Evolutionary conservation across 176 grass and related monocot genomes (phyloP).

Genomic region (Puya raimondii): DNA sequence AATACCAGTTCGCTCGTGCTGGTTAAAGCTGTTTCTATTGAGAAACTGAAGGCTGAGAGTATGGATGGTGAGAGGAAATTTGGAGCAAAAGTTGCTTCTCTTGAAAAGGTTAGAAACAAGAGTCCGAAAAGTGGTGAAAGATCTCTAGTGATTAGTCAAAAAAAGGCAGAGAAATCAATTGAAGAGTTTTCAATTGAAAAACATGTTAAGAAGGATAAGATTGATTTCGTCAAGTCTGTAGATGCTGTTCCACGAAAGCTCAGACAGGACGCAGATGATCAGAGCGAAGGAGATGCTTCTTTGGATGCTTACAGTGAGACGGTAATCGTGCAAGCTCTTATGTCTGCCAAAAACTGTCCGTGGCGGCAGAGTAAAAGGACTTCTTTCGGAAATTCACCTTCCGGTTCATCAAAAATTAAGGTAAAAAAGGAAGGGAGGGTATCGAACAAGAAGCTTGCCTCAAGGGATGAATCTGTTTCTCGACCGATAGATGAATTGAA

Average conservation of each 20-base stretch:
- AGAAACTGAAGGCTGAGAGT: slow-evolving; percentile 7
- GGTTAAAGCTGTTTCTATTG: slow-evolving; percentile 3
- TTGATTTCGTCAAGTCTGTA: background rate
- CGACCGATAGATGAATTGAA: slow-evolving; percentile 14
- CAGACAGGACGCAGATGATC: slow-evolving; percentile 7
- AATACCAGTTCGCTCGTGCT: background rate
- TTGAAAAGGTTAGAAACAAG: background rate
- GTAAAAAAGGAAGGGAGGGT: slow-evolving; percentile 19
- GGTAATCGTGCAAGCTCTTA: slow-evolving; percentile 40
- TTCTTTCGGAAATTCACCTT: background rate
- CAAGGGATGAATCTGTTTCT: background rate
- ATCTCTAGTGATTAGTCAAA: background rate
- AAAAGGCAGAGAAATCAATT: background rate
- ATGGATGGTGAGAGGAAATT: slow-evolving; percentile 15
- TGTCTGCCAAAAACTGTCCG: slow-evolving; percentile 36
- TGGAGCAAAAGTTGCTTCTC: background rate
- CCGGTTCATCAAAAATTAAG: slow-evolving; percentile 14
- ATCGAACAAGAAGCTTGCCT: slow-evolving; percentile 3
- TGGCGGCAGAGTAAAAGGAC: slow-evolving; percentile 32
- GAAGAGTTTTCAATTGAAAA: background rate
- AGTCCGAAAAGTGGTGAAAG: background rate
- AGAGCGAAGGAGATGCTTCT: slow-evolving; percentile 10
- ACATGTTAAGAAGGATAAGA: background rate
- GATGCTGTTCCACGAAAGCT: background rate
- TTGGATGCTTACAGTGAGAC: slow-evolving; percentile 5